phyloP scores from a whole-genome alignment of 1,284 basidiomycete species.

The Microstroma glucosiphilum region DNA sequence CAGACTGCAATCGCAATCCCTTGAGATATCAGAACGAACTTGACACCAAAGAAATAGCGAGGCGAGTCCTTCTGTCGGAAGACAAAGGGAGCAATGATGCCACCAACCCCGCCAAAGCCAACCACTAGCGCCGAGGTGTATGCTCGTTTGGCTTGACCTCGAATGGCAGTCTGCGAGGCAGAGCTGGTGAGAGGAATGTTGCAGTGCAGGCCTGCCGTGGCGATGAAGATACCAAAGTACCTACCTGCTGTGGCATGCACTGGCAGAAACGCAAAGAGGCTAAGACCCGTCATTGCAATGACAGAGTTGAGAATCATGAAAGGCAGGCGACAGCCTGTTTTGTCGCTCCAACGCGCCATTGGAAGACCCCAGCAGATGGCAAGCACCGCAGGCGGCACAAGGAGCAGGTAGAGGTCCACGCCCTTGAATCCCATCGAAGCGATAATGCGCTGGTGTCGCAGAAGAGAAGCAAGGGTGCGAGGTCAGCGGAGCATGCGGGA shows the following conservation, averaged over 20 bases:
- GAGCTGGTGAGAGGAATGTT: slow-evolving; percentile 40
- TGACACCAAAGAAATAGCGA: slow-evolving; percentile 36
- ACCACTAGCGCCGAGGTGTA: slow-evolving; percentile 52
- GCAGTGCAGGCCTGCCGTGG: slow-evolving; percentile 48
- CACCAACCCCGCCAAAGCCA: slow-evolving; percentile 53
- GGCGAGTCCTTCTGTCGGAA: slow-evolving; percentile 46
- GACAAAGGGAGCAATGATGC: slow-evolving; percentile 52
- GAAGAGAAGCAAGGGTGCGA: slow-evolving; percentile 39
- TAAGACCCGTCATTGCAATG: slow-evolving; percentile 50
- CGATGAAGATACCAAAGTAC: slow-evolving; percentile 53
- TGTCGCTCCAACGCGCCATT: background rate
- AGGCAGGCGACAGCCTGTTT: slow-evolving; percentile 43
- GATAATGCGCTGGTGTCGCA: slow-evolving; percentile 53
- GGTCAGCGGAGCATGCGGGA: slow-evolving; percentile 41
- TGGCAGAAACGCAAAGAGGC: slow-evolving; percentile 47
- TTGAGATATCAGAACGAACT: slow-evolving; percentile 31
- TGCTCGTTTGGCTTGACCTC: slow-evolving; percentile 51
- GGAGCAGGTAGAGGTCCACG: slow-evolving; percentile 17
- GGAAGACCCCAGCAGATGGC: slow-evolving; percentile 1
- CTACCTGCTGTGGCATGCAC: slow-evolving; percentile 40
- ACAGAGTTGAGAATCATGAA: slow-evolving; percentile 48
- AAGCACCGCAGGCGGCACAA: background rate
- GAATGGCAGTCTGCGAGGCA: slow-evolving; percentile 50
- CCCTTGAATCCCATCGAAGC: slow-evolving; percentile 53
- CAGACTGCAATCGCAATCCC: slow-evolving; percentile 29